Evolutionary conservation across 306 rosid genomes (phyloP), one percentile per base, ranked within the genome.

Genomic region (Calophaca sinica): DNA sequence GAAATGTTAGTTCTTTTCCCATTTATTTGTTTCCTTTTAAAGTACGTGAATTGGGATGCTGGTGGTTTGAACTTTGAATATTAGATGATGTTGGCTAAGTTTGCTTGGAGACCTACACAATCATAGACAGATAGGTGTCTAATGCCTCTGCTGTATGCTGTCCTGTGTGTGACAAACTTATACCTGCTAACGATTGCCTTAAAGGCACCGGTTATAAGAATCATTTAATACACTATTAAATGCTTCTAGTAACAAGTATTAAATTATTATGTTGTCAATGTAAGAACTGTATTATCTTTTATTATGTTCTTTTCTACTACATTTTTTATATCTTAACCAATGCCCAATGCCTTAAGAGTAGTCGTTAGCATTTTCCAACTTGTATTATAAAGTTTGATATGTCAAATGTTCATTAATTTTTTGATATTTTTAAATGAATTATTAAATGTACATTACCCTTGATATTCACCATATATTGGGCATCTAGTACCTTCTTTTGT

Each of bases 21-120:
- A 9, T 66, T 76, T 41, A 74, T 50, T 74, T 73, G n/a, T 62
- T 50, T 13, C 36, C 72, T 7, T 68, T 68, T 32, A 12, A 53
- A 53, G 12, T 41, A 38, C 7, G 7, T 60, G 45, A 10, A 5
- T 42, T 26, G 41, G 59, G 74, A 36, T 26, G 12, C 13, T 62
- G 62, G 52, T 80, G 11, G 55, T 59, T 75, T 60, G 36, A 33
- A 33, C 36, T 4, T 49, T 49, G 32, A 49, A 74, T 68, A 8
- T 44, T n/a, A 58, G 33, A 48, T 57, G 7, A 13, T 46, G 31
- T 45, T 61, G 9, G 10, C 45, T 26, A 46, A 14, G 61, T 78
- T 73, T 53, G 12, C 57, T 63, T 55, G 72, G 45, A 53, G 46
- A 52, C 53, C 48, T 66, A 9, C 64, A 48, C 57, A 54, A 58